These are phyloP conservation scores for Populus ilicifolia DNA, from an alignment of 345 rosid genomes.

Conservation along the genomic window DNA sequence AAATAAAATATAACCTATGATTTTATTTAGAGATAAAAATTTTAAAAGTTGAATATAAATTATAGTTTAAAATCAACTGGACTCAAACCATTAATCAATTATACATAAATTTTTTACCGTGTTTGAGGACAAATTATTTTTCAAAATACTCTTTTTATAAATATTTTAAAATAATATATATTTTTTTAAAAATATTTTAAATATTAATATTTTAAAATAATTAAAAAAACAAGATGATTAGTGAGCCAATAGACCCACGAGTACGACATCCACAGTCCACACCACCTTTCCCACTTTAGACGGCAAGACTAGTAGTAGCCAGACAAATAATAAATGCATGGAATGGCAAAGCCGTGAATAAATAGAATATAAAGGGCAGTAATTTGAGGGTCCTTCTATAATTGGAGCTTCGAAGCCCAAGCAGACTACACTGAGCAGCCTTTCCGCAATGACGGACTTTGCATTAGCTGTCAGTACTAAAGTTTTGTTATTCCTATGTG, in stretches of 20 bases:
- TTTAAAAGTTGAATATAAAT: too few species aligned
- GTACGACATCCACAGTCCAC: not conserved
- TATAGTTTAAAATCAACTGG: too few species aligned
- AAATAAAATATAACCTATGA: too few species aligned
- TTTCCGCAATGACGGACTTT: conserved; percentile 9
- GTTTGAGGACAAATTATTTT: too few species aligned
- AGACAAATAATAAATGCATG: not conserved
- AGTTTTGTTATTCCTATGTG: not conserved
- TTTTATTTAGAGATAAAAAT: too few species aligned
- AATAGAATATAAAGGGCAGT: not conserved
- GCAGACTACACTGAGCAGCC: too few species aligned
- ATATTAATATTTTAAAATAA: too few species aligned
- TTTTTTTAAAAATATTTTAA: too few species aligned
- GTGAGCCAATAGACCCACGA: not conserved
- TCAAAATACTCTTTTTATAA: too few species aligned
- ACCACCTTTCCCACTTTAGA: not conserved
- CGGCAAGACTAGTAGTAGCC: not conserved
- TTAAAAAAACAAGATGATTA: not conserved
- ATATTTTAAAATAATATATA: too few species aligned
- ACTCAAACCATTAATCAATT: too few species aligned
- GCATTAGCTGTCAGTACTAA: not conserved
- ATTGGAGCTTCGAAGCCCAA: not conserved
- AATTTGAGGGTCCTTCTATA: not conserved
- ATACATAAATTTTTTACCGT: too few species aligned
- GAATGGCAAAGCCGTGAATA: conserved; percentile 5